Conservation (phyloP, 306 rosid genomes). For the Vigna unguiculata region DNA sequence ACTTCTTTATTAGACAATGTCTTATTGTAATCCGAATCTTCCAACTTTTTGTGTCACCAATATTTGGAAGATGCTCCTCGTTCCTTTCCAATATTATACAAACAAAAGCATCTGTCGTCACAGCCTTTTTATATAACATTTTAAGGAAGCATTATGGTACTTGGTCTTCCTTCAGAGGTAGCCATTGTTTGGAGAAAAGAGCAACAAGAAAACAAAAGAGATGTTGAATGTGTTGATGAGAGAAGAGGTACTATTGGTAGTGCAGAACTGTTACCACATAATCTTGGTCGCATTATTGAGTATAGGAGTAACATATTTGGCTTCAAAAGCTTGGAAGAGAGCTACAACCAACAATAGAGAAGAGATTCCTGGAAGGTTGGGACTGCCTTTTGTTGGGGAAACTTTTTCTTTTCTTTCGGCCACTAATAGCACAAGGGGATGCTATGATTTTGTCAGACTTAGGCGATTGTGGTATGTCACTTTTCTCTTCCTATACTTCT, state of each 20-base stretch:
- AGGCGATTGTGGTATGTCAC: conserved; percentile 70
- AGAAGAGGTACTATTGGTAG: conserved; percentile 51
- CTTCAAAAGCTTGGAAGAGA: conserved; percentile 58
- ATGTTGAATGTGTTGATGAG: conserved; percentile 50
- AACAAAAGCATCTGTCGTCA: conserved; percentile 30
- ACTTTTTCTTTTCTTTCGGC: conserved; percentile 78
- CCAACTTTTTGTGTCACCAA: not conserved
- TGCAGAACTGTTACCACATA: conserved; percentile 44
- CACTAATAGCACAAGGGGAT: conserved; percentile 67
- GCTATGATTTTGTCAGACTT: conserved; percentile 77
- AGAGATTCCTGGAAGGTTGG: conserved; percentile 66
- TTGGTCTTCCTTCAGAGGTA: conserved; percentile 37
- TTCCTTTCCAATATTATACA: conserved; percentile 14
- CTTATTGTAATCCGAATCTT: conserved; percentile 47
- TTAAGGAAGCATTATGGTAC: conserved; percentile 14
- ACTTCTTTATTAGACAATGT: conserved; percentile 20
- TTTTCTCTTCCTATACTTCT: conserved; percentile 1
- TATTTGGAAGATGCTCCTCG: conserved; percentile 43
- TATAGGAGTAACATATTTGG: conserved; percentile 51
- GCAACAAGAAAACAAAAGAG: conserved; percentile 29
- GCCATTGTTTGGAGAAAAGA: conserved; percentile 40
- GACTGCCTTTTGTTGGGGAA: conserved; percentile 75
- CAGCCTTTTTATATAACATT: conserved; percentile 25
- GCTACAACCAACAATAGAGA: conserved; percentile 34
- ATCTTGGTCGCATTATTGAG: conserved; percentile 46